phyloP scores from a whole-genome alignment of 257 asterid species.

The Henckelia pumila region DNA sequence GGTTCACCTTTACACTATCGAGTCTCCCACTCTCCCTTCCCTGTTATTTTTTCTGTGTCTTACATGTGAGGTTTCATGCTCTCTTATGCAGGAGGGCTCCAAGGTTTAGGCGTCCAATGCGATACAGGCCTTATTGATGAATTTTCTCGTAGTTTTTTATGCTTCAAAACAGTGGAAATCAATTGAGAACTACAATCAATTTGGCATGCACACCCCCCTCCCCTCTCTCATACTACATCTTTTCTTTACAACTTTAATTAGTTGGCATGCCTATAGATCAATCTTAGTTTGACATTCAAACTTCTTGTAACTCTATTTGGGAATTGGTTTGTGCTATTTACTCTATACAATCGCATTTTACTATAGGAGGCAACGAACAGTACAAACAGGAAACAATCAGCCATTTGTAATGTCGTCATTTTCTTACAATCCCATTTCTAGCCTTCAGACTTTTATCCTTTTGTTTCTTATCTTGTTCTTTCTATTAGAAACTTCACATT shows the following conservation, averaged over 20 bases:
- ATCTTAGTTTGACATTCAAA: slow-evolving; percentile 29
- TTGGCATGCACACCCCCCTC: no score
- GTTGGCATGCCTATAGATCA: slow-evolving; percentile 28
- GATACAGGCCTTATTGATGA: slow-evolving; percentile 59
- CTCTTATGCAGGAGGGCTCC: slow-evolving; percentile 57
- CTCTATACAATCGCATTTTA: slow-evolving; percentile 25
- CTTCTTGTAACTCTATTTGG: slow-evolving; percentile 25
- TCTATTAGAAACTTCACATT: not conserved
- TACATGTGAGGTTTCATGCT: slow-evolving; percentile 14
- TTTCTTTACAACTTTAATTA: slow-evolving; percentile 18
- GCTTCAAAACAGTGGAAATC: slow-evolving; percentile 26
- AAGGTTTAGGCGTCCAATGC: slow-evolving; percentile 62
- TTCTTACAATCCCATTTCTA: not conserved
- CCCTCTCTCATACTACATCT: slow-evolving; percentile 16
- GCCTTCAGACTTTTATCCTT: not conserved
- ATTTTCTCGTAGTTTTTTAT: slow-evolving; percentile 12
- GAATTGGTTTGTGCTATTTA: slow-evolving; percentile 26
- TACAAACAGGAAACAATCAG: slow-evolving; percentile 1
- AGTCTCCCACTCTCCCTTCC: not conserved
- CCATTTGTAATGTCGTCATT: not conserved
- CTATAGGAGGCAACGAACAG: slow-evolving; percentile 14
- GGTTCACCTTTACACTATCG: not conserved
- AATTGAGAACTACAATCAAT: slow-evolving; percentile 20
- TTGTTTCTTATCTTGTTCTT: no score
- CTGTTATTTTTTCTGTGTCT: no score